Conservation (phyloP, 2,329 filamentous ascomycete species). For the Aspergillus melleus region DNA sequence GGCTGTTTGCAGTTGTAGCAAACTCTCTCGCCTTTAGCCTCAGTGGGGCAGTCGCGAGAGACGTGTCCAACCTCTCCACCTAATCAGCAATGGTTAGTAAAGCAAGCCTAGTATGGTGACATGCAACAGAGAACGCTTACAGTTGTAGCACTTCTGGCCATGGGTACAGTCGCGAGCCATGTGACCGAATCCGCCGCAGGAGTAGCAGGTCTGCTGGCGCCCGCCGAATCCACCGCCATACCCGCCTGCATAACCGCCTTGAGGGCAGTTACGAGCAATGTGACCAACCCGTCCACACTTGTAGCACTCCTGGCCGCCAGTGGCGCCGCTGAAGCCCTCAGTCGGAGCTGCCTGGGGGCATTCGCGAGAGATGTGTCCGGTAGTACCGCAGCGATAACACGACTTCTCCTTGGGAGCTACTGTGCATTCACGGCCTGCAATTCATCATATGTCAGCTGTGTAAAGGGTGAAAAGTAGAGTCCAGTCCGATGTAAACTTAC, state of each 20-base stretch:
- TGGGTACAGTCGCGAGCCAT: constrained; percentile 98
- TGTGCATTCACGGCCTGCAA: constrained; percentile 80
- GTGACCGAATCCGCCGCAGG: constrained; percentile 94
- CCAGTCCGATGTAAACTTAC: constrained; percentile 50
- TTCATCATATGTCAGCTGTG: constrained; percentile 18
- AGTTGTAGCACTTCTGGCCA: constrained; percentile 99
- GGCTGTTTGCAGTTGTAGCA: constrained; percentile 94
- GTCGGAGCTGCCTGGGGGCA: constrained; percentile 49
- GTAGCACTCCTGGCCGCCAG: constrained; percentile 77
- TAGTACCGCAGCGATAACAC: constrained; percentile 67
- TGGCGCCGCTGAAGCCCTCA: constrained; percentile 48
- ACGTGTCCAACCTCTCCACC: constrained; percentile 87
- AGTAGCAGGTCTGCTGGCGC: constrained; percentile 88
- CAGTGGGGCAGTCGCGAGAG: constrained; percentile 93
- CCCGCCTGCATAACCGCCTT: constrained; percentile 50
- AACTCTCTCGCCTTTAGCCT: constrained; percentile 86
- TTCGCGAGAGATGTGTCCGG: constrained; percentile 90
- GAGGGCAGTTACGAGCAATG: constrained; percentile 72
- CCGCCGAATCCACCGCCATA: constrained; percentile 52
- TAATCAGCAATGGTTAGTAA: constrained; percentile 26
- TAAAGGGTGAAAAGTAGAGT: neutral
- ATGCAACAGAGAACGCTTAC: constrained; percentile 46
- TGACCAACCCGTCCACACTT: constrained; percentile 97
- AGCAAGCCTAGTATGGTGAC: neutral
- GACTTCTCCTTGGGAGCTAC: constrained; percentile 82